Evolutionary conservation across 371 early-diverging fungal species (phyloP), one percentile per base, ranked within the genome.

Genomic region (Haplosporangium sp.): DNA sequence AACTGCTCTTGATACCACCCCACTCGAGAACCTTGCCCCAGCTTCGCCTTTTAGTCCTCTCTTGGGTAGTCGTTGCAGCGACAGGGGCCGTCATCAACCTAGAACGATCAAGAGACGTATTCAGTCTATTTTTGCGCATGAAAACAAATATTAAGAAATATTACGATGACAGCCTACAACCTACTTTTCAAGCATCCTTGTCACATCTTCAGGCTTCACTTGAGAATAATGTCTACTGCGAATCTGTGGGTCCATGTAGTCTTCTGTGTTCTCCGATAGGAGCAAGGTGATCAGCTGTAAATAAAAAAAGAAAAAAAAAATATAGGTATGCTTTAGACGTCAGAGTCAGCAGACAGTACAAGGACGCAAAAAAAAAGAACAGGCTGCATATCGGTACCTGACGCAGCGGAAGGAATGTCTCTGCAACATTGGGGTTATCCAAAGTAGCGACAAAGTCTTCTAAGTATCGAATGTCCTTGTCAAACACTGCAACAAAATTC

Each of bases 121-220:
- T 46, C 37, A 29, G 23, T 8, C 37, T 3, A 14, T 21, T 29
- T 29, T 29, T 29, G 29, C 29, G 29, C 29, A 29, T 13, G 53
- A 5, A 5, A 50, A 48, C 16, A 36, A 12, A 43, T 14, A 7
- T 16, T 40, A 55, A 13, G 38, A 40, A 42, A 41, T 4, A 29
- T 29, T 29, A 29, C 29, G 23, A 45, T 21, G 11, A 21, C 9
- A 40, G 42, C 43, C 21, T 21, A 41, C 7, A 53, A 58, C 89
- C 77, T 87, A 95, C 96, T 95, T 96, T 86, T 95, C 96, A 55
- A 96, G 83, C 56, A 96, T 70, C 21, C 82, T 80, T 16, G 89
- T 86, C 20, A 92, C 89, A 71, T 92, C 90, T 11, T 83, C 81
- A 0, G 88, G 74, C 72, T 88, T 83, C 23, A 95, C 79, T 53